These are phyloP conservation scores for Malassezia vespertilionis DNA, from an alignment of 1,284 basidiomycete genomes.

Conservation along the genomic window DNA sequence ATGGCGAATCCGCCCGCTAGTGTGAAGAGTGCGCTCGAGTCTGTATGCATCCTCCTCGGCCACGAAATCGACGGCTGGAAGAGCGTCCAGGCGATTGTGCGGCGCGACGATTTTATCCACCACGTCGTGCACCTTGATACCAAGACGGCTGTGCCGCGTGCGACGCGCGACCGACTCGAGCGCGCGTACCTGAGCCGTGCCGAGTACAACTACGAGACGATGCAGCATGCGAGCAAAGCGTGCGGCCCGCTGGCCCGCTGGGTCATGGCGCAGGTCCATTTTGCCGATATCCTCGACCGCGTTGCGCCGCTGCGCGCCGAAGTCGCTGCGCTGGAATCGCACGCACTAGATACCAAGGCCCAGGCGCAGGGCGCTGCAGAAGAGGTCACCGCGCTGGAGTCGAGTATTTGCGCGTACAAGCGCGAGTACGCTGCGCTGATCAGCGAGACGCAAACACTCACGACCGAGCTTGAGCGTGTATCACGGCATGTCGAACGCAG, in stretches of 20 bases:
- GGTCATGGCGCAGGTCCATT: conserved; percentile 92
- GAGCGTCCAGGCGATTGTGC: conserved; percentile 87
- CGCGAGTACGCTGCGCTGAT: conserved; percentile 95
- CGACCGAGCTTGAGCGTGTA: conserved; percentile 93
- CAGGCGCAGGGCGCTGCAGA: conserved; percentile 78
- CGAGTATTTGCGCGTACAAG: conserved; percentile 87
- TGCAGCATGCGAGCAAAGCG: conserved; percentile 88
- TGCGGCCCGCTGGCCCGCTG: conserved; percentile 97
- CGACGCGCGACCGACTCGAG: conserved; percentile 82
- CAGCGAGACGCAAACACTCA: conserved; percentile 93
- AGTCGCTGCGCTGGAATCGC: conserved; percentile 79
- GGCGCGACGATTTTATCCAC: conserved; percentile 92
- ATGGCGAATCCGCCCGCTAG: conserved; percentile 98
- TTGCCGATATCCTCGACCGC: conserved; percentile 94
- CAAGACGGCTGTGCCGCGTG: conserved; percentile 73
- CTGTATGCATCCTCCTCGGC: conserved; percentile 92
- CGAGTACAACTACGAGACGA: conserved; percentile 86
- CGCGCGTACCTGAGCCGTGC: conserved; percentile 82
- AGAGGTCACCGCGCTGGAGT: conserved; percentile 85
- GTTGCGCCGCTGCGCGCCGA: conserved; percentile 93
- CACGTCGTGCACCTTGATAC: conserved; percentile 97
- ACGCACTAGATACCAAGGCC: conserved; percentile 83
- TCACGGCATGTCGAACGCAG: conserved; percentile 93
- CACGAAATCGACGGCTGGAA: conserved; percentile 96
- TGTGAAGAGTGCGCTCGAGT: conserved; percentile 97